Conservation (phyloP, 768 basidiomycete species). For the Terana coerulea region DNA sequence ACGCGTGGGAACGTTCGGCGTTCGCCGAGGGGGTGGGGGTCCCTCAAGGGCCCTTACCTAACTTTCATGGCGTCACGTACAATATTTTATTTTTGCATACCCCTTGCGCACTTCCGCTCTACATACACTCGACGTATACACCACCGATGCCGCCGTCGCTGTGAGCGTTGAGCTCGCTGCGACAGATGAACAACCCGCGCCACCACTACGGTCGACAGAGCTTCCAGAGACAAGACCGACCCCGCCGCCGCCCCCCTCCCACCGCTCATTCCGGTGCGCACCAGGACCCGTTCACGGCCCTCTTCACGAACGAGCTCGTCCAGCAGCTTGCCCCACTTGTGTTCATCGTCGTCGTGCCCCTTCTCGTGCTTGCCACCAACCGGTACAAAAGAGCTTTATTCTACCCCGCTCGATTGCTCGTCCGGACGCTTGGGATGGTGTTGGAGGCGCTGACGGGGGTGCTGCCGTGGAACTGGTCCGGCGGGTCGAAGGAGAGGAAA, state of each 20-base stretch:
- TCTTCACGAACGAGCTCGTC: slow-evolving; percentile 28
- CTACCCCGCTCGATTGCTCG: slow-evolving; percentile 6
- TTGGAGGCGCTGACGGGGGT: slow-evolving; percentile 52
- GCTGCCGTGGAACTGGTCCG: slow-evolving; percentile 66
- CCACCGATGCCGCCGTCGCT: slow-evolving; percentile 1
- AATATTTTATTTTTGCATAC: too few relatives aligned
- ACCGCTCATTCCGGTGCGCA: too few relatives aligned
- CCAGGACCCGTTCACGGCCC: neutral
- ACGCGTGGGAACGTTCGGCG: too few relatives aligned
- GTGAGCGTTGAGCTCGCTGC: slow-evolving; percentile 3
- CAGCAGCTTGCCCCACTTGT: slow-evolving; percentile 57
- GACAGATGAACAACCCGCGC: neutral
- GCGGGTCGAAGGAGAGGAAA: slow-evolving; percentile 17
- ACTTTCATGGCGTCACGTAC: too few relatives aligned
- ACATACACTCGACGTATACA: too few relatives aligned
- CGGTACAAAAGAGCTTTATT: slow-evolving; percentile 15
- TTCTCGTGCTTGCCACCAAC: slow-evolving; percentile 30
- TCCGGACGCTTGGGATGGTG: slow-evolving; percentile 41
- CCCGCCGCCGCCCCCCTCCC: neutral
- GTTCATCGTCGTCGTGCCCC: slow-evolving; percentile 45
- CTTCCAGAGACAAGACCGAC: neutral
- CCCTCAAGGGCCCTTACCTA: too few relatives aligned
- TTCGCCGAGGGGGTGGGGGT: too few relatives aligned
- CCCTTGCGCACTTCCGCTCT: too few relatives aligned
- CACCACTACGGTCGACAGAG: neutral